Evolutionary conservation across 1,284 basidiomycete genomes (phyloP).

Genomic region (Trichosporon sp.): DNA sequence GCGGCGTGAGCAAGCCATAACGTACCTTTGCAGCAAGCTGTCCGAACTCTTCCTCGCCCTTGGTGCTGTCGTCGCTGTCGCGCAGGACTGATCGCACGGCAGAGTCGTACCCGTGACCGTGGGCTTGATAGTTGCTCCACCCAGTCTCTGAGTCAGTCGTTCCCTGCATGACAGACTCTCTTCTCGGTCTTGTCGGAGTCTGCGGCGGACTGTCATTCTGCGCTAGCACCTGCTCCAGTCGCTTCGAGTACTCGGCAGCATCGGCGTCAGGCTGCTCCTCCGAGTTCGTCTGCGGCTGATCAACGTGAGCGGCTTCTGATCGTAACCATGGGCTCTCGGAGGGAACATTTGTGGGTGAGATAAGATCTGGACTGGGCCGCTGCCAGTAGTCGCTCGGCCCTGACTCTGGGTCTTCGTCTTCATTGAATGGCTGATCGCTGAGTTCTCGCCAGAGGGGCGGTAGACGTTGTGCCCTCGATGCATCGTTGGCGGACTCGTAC

Average conservation of each 20-base stretch:
- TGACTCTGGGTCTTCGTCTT: constrained; percentile 10
- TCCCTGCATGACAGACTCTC: not conserved
- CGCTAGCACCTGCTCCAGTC: constrained; percentile 17
- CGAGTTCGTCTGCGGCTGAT: not conserved
- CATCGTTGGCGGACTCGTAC: not conserved
- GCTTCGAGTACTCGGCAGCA: constrained; percentile 17
- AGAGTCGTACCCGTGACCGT: constrained; percentile 17
- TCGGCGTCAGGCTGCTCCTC: constrained; percentile 12
- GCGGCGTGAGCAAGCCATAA: not conserved
- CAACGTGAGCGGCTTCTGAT: not conserved
- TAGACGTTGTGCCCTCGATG: not conserved
- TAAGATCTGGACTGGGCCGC: constrained; percentile 6
- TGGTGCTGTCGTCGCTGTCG: constrained; percentile 3
- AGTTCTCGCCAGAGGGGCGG: constrained; percentile 15
- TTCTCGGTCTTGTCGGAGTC: constrained; percentile 9
- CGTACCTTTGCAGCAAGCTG: not conserved
- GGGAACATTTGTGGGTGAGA: not conserved
- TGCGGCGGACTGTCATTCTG: constrained; percentile 1
- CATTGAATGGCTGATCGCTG: constrained; percentile 6
- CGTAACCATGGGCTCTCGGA: constrained; percentile 9
- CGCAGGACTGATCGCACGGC: constrained; percentile 23
- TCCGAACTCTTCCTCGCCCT: constrained; percentile 33
- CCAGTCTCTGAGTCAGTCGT: constrained; percentile 8
- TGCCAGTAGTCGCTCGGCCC: constrained; percentile 25
- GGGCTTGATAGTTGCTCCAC: constrained; percentile 23